These are phyloP conservation scores for Paramecium tetraurelia DNA, from an alignment of 73 alveolate genomes.

Conservation along the genomic window DNA sequence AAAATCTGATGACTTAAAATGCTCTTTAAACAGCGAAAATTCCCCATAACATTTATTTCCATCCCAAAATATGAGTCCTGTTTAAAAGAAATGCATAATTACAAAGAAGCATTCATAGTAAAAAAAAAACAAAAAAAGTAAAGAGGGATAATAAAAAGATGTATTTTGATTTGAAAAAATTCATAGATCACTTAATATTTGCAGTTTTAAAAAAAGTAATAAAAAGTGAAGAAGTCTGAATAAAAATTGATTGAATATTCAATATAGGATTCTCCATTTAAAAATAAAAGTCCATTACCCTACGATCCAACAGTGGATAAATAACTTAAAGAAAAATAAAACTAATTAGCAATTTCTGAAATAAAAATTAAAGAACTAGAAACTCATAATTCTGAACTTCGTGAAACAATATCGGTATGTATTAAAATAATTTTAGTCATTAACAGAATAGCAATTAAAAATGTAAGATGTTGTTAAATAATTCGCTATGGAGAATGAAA, in stretches of 20 bases:
- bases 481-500: slow-evolving; percentile 5
- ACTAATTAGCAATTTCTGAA: not conserved
- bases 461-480: not conserved
- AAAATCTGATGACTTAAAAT: not conserved
- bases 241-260: not conserved
- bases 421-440: not conserved
- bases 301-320: not conserved
- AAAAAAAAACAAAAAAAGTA: not conserved
- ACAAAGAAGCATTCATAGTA: not conserved
- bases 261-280: slow-evolving; percentile 29
- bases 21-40: not conserved
- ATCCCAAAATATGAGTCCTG: not conserved
- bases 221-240: not conserved
- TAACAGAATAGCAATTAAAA: not conserved
- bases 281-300: not conserved
- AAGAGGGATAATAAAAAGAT: not conserved
- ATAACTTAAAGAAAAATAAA: not conserved
- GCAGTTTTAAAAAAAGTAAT: not conserved
- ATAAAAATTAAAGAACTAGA: slow-evolving; percentile 15
- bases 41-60: not conserved
- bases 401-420: not conserved
- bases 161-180: not conserved
- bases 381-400: not conserved
- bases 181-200: slow-evolving; percentile 3
- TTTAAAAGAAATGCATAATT: not conserved